Base-by-base conservation (phyloP, 257 asterid species). In the Scutellaria barbata region DNA sequence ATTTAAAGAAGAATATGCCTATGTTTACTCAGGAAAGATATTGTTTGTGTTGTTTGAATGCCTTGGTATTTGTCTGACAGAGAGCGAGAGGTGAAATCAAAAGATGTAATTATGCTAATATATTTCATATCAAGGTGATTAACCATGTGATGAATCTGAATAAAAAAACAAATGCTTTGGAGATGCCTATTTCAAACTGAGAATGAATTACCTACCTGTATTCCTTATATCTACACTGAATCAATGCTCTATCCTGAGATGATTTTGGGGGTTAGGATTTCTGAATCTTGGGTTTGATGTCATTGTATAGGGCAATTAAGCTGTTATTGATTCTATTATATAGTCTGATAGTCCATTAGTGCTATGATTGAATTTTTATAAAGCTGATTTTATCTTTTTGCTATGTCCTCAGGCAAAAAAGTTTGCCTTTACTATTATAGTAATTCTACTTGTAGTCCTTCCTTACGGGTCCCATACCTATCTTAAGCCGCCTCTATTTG, bases 251-350 rank as follows among this genome's bases (percentile, higher is more conserved):
- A 47, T 2, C 71, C 60, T 30, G 48, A 35, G 60, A 35, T 12
- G 7, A 12, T 39, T 16, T 33, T 73, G 9, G 61, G 33, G 69
- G 14, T 40, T 37, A 2, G 12, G 54, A 12, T 33, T 56, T 43
- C 45, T 33, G 61, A 33, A 55, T 7, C 18, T 47, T 47, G 45
- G 37, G 22, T 66, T 73, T 41, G n/a, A 13, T 71, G 56, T 69
- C 46, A 25, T 35, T 18, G 7, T 16, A 10, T 0, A 18, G 41
- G 17, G 42, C 7, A 12, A 51, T 72, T 40, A 1, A 61, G 58
- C 53, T 42, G 8, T 43, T 51, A 13, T 51, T 11, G 48, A 6
- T 50, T 47, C 74, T 51, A n/a, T 57, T 39, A 11, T 46, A 10
- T 35, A 6, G 51, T 39, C 40, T 7, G 43, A 46, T 10, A 33